Conservation (phyloP, 192 early-diverging fungal species). For the Coemansia sp. region DNA sequence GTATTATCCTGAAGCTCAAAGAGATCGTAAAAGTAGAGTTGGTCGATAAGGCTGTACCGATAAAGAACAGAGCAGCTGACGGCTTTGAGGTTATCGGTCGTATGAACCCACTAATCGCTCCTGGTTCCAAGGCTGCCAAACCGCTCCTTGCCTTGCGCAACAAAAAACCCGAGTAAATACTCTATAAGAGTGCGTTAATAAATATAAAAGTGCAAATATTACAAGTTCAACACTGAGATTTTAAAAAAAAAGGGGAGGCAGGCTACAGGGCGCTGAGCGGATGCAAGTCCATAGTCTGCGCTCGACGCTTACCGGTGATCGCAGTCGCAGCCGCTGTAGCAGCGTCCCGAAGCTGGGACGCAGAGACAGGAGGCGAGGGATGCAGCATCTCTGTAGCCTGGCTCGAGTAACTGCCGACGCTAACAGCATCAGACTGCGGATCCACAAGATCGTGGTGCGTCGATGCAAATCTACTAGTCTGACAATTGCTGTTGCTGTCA, state of each 20-base stretch:
- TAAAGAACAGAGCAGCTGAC: slow-evolving; percentile 22
- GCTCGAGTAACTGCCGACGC: slow-evolving; percentile 39
- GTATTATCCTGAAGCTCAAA: slow-evolving; percentile 65
- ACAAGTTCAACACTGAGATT: background rate
- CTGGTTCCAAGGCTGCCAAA: slow-evolving; percentile 53
- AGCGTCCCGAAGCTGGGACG: slow-evolving; percentile 6
- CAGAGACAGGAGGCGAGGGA: slow-evolving; percentile 14
- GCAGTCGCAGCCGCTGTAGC: background rate
- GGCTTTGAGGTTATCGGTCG: slow-evolving; percentile 55
- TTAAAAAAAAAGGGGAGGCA: background rate
- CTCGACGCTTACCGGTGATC: slow-evolving; percentile 26
- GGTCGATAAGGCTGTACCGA: slow-evolving; percentile 37
- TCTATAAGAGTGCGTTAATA: slow-evolving; percentile 3
- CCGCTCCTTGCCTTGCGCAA: slow-evolving; percentile 42
- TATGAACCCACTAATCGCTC: slow-evolving; percentile 43
- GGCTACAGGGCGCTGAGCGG: background rate
- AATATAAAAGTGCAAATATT: slow-evolving; percentile 13
- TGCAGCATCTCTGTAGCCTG: slow-evolving; percentile 30
- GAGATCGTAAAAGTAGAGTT: slow-evolving; percentile 64
- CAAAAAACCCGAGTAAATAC: background rate
- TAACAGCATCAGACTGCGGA: slow-evolving; percentile 32
- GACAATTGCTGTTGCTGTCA: slow-evolving; percentile 19
- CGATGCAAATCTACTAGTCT: slow-evolving; percentile 7
- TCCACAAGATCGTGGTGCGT: slow-evolving; percentile 17
- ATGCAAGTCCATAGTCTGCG: slow-evolving; percentile 42